phyloP scores from a whole-genome alignment of 371 early-diverging fungal genomes.

The Rhizopus stolonifer region DNA sequence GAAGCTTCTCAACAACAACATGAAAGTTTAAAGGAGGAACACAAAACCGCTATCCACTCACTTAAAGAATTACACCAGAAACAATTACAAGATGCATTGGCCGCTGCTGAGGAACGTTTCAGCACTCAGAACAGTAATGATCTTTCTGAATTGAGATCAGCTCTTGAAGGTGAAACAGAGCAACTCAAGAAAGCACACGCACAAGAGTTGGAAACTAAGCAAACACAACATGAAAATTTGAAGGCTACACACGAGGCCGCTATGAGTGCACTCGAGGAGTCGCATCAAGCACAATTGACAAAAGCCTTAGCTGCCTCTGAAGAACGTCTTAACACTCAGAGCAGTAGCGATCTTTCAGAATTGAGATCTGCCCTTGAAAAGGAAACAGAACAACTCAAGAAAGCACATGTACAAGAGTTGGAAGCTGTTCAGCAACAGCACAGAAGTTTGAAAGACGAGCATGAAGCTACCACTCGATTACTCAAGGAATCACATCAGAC shows the following conservation, averaged over 20 bases:
- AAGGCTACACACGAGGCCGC: background rate
- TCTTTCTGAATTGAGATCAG: background rate
- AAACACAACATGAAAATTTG: background rate
- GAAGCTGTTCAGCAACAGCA: background rate
- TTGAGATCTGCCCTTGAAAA: conserved; percentile 1
- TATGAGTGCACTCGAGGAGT: background rate
- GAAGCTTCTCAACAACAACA: background rate
- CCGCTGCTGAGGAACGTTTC: background rate
- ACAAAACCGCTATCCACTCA: background rate
- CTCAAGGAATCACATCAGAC: conserved; percentile 7
- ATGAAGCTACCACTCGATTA: background rate
- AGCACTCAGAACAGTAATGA: background rate
- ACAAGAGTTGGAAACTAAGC: background rate
- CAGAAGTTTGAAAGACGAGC: conserved; percentile 1
- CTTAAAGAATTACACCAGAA: conserved; percentile 6
- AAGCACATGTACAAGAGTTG: background rate
- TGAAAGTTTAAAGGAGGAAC: conserved; percentile 2
- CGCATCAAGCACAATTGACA: background rate
- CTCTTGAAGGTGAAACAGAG: background rate
- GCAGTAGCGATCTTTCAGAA: background rate
- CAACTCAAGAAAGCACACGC: conserved; percentile 5
- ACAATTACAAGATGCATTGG: conserved; percentile 5
- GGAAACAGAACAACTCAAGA: conserved; percentile 1
- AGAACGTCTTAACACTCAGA: background rate
- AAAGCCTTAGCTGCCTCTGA: background rate